Evolutionary conservation across 1,139 yeast genomes (phyloP), one percentile per base, ranked within the genome.

Genomic region (Protomyces macrosporus): DNA sequence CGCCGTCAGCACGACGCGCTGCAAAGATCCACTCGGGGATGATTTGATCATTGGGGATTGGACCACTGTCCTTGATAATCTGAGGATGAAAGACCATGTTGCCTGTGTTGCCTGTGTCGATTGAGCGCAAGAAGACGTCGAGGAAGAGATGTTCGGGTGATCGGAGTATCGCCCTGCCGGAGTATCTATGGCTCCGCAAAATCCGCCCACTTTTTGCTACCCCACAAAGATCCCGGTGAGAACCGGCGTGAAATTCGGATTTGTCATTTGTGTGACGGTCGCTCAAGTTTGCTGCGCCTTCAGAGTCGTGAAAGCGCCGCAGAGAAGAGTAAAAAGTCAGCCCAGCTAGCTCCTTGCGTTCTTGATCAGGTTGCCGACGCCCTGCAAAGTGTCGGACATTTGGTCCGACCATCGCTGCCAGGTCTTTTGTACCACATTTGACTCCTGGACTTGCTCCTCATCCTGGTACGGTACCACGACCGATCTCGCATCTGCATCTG

Each of bases 21-120:
- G 42, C 55, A 33, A 60, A 60, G 53, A 60, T 45, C 58, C 58
- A 60, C 34, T 60, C 63, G 32, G 58, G 33, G 4, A 60, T 45
- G 16, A 56, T 35, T 36, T 45, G 42, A 48, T 60, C 58, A 32
- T 60, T 56, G 10, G 63, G 63, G n/a, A 60, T 60, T 37, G 45
- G 48, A 9, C 62, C 62, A 23, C 36, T 48, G 7, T 55, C 53
- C 42, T 51, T 40, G 35, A 39, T 16, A 35, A 52, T 51, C 52
- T 58, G 62, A 30, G 62, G 56, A 23, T 58, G 39, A 33, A 58
- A 58, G 52, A 58, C 48, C 48, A 42, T 42, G 48, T 30, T 39
- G 14, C 16, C 12, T 39, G n/a, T 7, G 14, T 23, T 23, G 23
- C 23, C 23, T 23, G 23, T 23, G 23, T 23, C 23, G 23, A 23